Conservation (phyloP, 257 asterid genomes). For the Scutellaria baicalensis region DNA sequence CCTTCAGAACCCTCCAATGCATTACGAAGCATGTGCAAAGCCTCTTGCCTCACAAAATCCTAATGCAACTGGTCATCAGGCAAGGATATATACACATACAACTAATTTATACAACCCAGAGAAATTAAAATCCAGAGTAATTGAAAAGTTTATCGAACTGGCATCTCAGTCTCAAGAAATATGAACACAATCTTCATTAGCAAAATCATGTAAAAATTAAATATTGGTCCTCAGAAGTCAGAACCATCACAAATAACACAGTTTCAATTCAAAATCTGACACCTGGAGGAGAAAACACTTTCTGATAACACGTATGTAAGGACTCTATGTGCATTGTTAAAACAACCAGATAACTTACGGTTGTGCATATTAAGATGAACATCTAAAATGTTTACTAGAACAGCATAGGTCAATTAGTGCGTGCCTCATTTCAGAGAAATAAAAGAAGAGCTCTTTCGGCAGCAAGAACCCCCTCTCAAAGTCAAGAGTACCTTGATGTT, state of each 20-base stretch:
- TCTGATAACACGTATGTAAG: background rate
- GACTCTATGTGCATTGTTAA: conserved; percentile 2
- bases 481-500: conserved; percentile 8
- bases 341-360: conserved; percentile 2
- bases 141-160: background rate
- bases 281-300: conserved; percentile 7
- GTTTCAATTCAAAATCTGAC: background rate
- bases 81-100: background rate
- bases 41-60: conserved; percentile 97
- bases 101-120: background rate
- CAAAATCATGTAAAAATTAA: background rate
- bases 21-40: conserved; percentile 91
- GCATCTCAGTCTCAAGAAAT: conserved; percentile 4
- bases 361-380: background rate
- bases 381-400: background rate
- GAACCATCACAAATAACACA: background rate
- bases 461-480: background rate
- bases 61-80: conserved; percentile 33
- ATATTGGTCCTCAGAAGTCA: background rate
- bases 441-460: background rate
- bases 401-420: background rate
- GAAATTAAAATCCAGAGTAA: conserved; percentile 1
- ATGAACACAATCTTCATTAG: conserved; percentile 8
- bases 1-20: conserved; percentile 97
- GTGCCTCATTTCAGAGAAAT: conserved; percentile 1